These are phyloP conservation scores for Monosporascus sp. DNA, from an alignment of 2,329 filamentous ascomycete species.

Conservation along the genomic window DNA sequence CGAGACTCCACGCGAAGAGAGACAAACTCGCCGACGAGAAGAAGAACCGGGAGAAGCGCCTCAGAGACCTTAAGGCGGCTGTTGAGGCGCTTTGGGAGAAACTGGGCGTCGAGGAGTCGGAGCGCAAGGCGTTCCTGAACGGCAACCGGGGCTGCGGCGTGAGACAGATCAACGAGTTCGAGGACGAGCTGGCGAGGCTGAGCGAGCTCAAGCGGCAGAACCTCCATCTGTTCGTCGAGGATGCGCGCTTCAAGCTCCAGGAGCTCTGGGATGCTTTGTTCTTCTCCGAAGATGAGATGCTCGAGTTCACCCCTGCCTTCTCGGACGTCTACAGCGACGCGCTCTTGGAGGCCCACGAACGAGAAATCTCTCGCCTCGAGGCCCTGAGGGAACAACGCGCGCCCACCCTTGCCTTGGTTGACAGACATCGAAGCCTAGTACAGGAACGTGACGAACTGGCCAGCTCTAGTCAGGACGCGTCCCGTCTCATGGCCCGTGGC, in stretches of 20 bases:
- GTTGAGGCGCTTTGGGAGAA: slow-evolving; percentile 91
- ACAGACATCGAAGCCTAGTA: slow-evolving; percentile 76
- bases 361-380: slow-evolving; percentile 79
- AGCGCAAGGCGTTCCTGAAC: slow-evolving; percentile 80
- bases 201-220: slow-evolving; percentile 95
- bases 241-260: slow-evolving; percentile 83
- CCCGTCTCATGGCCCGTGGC: slow-evolving; percentile 83
- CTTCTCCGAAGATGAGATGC: slow-evolving; percentile 97
- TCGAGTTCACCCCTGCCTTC: slow-evolving; percentile 95
- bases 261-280: slow-evolving; percentile 93
- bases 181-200: slow-evolving; percentile 79
- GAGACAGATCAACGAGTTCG: slow-evolving; percentile 90
- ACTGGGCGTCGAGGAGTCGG: slow-evolving; percentile 73
- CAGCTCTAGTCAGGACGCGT: slow-evolving; percentile 92
- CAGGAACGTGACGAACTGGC: slow-evolving; percentile 81
- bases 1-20: slow-evolving; percentile 64
- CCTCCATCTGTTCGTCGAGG: slow-evolving; percentile 91
- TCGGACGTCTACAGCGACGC: slow-evolving; percentile 97
- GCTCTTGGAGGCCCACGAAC: slow-evolving; percentile 88
- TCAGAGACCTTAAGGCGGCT: slow-evolving; percentile 68
- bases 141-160: slow-evolving; percentile 86
- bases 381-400: slow-evolving; percentile 79
- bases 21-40: slow-evolving; percentile 89
- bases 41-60: slow-evolving; percentile 68
- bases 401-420: slow-evolving; percentile 75